Evolutionary conservation across 2,329 filamentous ascomycete species (phyloP).

Genomic region (Aureobasidium sp.): DNA sequence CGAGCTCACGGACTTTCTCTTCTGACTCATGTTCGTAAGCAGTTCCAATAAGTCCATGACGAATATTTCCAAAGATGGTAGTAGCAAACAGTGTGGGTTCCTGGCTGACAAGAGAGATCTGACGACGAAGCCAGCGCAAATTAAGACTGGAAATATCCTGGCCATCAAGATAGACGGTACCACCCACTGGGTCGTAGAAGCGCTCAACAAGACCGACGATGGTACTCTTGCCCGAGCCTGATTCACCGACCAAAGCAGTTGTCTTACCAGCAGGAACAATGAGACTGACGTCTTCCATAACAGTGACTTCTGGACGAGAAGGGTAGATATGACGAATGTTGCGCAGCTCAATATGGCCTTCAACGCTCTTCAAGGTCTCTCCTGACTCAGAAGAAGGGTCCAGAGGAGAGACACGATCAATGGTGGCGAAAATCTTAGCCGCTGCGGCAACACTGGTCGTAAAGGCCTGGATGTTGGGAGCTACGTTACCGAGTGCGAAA

Average conservation of each 20-base stretch:
- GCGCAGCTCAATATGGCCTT: slow-evolving; percentile 71
- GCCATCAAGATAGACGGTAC: slow-evolving; percentile 71
- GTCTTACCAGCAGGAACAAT: slow-evolving; percentile 80
- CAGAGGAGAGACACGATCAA: slow-evolving; percentile 77
- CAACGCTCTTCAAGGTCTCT: slow-evolving; percentile 60
- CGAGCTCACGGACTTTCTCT: slow-evolving; percentile 59
- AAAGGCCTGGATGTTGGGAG: slow-evolving; percentile 80
- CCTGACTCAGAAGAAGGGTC: slow-evolving; percentile 66
- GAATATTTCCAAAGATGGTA: slow-evolving; percentile 83
- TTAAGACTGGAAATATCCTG: slow-evolving; percentile 75
- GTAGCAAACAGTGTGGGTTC: slow-evolving; percentile 87
- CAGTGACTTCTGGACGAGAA: slow-evolving; percentile 77
- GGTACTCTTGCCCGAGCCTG: slow-evolving; percentile 89
- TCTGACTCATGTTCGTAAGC: slow-evolving; percentile 58
- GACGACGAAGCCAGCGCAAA: slow-evolving; percentile 80
- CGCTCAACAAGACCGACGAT: slow-evolving; percentile 88
- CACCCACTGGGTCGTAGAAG: slow-evolving; percentile 84
- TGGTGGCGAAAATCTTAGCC: slow-evolving; percentile 87
- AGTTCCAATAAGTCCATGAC: slow-evolving; percentile 83
- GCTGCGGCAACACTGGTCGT: slow-evolving; percentile 75
- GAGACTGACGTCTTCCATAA: slow-evolving; percentile 78
- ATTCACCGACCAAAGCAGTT: slow-evolving; percentile 87
- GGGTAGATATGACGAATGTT: slow-evolving; percentile 91
- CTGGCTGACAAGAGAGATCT: slow-evolving; percentile 87
- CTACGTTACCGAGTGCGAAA: slow-evolving; percentile 80